These are phyloP conservation scores for Yamadazyma kanchanaburiensis DNA, from an alignment of 1,139 yeast genomes.

Conservation along the genomic window DNA sequence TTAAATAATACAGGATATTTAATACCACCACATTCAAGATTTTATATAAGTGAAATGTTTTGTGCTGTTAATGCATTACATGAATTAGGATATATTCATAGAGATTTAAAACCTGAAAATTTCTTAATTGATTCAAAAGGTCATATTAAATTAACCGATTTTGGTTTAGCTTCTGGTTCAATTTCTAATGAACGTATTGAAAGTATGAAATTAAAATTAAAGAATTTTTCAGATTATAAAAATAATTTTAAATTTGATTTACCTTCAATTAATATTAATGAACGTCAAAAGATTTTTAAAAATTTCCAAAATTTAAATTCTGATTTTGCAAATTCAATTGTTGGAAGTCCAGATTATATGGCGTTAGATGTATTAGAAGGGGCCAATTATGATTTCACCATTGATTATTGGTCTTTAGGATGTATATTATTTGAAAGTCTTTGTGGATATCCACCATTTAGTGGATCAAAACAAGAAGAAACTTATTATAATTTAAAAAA, in stretches of 20 bases:
- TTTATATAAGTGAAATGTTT: conserved; percentile 95
- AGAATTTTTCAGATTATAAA: conserved; percentile 61
- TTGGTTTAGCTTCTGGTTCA: conserved; percentile 96
- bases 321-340: conserved; percentile 77
- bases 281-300: conserved; percentile 82
- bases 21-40: conserved; percentile 93
- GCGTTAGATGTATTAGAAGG: conserved; percentile 97
- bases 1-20: conserved; percentile 89
- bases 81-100: conserved; percentile 91
- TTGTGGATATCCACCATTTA: conserved; percentile 95
- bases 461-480: conserved; percentile 91
- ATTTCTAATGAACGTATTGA: conserved; percentile 92
- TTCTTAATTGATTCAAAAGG: conserved; percentile 92
- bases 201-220: conserved; percentile 82
- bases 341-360: conserved; percentile 99
- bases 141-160: conserved; percentile 94
- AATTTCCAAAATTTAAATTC: conserved; percentile 50
- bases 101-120: conserved; percentile 97
- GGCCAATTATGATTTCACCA: conserved; percentile 88
- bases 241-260: conserved; percentile 54
- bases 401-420: conserved; percentile 98
- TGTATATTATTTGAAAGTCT: conserved; percentile 91
- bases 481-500: conserved; percentile 91
- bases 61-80: conserved; percentile 91
- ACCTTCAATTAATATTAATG: conserved; percentile 73